phyloP scores from a whole-genome alignment of 176 grass and related monocot genomes.

The Chrysopogon serrulatus region DNA sequence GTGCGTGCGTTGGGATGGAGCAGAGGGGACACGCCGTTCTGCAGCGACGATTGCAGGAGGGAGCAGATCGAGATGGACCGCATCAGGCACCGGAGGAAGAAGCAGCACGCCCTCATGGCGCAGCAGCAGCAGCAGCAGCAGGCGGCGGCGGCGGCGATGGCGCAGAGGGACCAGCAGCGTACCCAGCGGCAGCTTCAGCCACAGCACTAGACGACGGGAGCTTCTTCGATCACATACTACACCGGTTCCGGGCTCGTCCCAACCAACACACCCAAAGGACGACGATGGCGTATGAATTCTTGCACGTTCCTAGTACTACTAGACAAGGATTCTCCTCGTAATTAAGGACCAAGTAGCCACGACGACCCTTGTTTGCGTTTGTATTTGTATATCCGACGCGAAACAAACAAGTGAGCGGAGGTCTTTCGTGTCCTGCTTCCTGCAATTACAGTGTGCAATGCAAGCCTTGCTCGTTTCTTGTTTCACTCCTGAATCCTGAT shows the following conservation, averaged over 20 bases:
- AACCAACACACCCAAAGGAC: not conserved
- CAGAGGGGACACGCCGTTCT: slow-evolving; percentile 93
- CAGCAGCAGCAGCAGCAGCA: not conserved
- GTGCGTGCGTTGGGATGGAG: not conserved
- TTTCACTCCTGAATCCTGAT: not conserved
- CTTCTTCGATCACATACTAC: not conserved
- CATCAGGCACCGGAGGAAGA: slow-evolving; percentile 46
- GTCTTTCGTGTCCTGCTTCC: not conserved
- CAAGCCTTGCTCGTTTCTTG: not conserved
- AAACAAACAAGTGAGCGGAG: not conserved
- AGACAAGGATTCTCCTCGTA: slow-evolving; percentile 9
- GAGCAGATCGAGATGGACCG: slow-evolving; percentile 74
- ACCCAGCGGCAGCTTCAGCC: slow-evolving; percentile 31
- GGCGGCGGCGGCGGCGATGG: not conserved
- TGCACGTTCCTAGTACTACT: not conserved
- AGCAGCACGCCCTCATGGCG: slow-evolving; percentile 30
- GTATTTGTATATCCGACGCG: not conserved
- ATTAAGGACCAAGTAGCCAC: not conserved
- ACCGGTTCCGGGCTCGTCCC: not conserved
- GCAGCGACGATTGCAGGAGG: slow-evolving; percentile 89
- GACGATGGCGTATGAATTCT: not conserved
- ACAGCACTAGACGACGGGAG: slow-evolving; percentile 3
- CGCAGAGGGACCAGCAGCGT: slow-evolving; percentile 20
- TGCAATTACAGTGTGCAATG: not conserved
- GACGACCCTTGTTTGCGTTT: not conserved